Percentiles rank a stretch among this genome's conserved stretches.
phyloP scores from a whole-genome alignment of 2,329 filamentous ascomycete species.

The Beauveria australis region DNA sequence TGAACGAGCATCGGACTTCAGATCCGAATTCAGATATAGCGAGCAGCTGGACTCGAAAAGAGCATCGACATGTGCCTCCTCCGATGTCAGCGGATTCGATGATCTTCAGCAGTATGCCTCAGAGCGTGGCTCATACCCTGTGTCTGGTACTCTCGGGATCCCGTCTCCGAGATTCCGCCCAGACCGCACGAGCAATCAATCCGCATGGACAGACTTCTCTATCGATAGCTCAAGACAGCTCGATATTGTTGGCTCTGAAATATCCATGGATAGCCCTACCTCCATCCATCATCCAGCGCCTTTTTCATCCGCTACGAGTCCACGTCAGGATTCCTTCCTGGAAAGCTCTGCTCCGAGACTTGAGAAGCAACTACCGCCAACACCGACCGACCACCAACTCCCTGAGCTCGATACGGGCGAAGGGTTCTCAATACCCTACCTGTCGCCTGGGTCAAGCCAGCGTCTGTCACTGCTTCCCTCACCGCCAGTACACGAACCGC shows the following conservation, averaged over 20 bases:
- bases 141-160: slow-evolving; percentile 37
- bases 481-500: slow-evolving; percentile 45
- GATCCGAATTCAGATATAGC: slow-evolving; percentile 21
- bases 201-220: slow-evolving; percentile 54
- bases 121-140: slow-evolving; percentile 22
- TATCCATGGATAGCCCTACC: background rate
- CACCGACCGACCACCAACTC: slow-evolving; percentile 30
- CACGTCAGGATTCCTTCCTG: background rate
- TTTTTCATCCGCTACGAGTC: background rate
- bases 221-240: slow-evolving; percentile 40
- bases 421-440: slow-evolving; percentile 41
- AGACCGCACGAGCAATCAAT: slow-evolving; percentile 46
- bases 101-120: slow-evolving; percentile 20
- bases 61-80: slow-evolving; percentile 33
- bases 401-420: slow-evolving; percentile 44
- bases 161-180: slow-evolving; percentile 34
- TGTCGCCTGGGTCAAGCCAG: slow-evolving; percentile 25
- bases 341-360: slow-evolving; percentile 12
- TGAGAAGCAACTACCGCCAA: slow-evolving; percentile 18
- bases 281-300: background rate
- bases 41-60: slow-evolving; percentile 26
- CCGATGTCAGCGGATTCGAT: slow-evolving; percentile 23
- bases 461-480: slow-evolving; percentile 26
- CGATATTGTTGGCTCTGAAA: slow-evolving; percentile 7
- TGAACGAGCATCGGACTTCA: slow-evolving; percentile 21